phyloP scores from a whole-genome alignment of 768 basidiomycete genomes.

The Leccinum subtestaceum region DNA sequence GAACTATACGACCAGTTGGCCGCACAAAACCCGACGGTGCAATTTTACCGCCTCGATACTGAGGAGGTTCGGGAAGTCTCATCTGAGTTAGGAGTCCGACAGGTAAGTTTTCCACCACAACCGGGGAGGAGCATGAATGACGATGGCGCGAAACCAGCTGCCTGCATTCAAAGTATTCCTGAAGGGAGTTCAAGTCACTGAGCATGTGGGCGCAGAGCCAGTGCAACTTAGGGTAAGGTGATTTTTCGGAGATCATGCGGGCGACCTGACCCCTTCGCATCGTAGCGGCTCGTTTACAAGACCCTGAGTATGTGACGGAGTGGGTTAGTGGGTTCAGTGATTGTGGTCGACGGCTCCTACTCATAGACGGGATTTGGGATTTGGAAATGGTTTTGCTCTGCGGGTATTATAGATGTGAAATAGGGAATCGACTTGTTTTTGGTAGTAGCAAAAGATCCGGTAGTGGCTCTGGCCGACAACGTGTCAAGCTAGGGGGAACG shows the following conservation, averaged over 20 bases:
- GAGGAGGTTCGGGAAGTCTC: slow-evolving; percentile 29
- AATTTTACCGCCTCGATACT: slow-evolving; percentile 32
- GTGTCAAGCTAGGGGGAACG: slow-evolving; percentile 10
- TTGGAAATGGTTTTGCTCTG: slow-evolving; percentile 10
- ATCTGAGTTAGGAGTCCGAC: slow-evolving; percentile 23
- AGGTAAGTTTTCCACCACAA: slow-evolving; percentile 14
- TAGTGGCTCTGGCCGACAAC: slow-evolving; percentile 12
- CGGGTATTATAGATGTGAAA: slow-evolving; percentile 19
- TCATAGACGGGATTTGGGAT: slow-evolving; percentile 19
- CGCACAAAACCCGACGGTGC: slow-evolving; percentile 24
- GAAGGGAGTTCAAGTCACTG: slow-evolving; percentile 30
- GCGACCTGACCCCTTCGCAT: slow-evolving; percentile 19
- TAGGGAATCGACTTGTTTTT: slow-evolving; percentile 5
- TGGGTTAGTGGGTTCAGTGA: slow-evolving; percentile 4
- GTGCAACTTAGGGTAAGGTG: slow-evolving; percentile 23
- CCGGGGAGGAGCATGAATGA: slow-evolving; percentile 19
- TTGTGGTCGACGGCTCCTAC: slow-evolving; percentile 8
- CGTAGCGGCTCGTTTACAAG: slow-evolving; percentile 29
- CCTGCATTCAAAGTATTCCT: slow-evolving; percentile 32
- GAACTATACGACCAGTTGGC: slow-evolving; percentile 24
- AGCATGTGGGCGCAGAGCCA: slow-evolving; percentile 28
- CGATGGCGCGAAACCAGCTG: slow-evolving; percentile 17
- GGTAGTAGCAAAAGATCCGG: not conserved
- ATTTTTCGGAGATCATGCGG: slow-evolving; percentile 6
- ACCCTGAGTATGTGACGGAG: slow-evolving; percentile 27